Base-by-base conservation (phyloP, 116 monocot genomes). In the Dioscorea cayenensis region DNA sequence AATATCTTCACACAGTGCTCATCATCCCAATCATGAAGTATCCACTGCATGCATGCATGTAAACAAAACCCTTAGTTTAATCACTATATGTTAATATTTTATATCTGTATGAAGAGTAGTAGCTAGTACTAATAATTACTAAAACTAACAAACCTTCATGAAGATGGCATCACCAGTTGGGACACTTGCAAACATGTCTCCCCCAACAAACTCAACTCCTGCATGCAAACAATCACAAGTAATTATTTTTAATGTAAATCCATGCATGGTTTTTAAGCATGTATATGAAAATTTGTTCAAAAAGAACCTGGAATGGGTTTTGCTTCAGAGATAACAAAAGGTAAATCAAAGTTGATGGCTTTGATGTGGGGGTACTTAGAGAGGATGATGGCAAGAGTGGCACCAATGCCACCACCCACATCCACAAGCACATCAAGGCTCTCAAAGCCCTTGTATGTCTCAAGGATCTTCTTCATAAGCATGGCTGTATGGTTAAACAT, bases 1-100 rank as follows among this genome's bases (percentile, higher is more conserved):
- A 77, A n/a, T 52, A 77, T 18, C 22, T 77, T 70, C 12, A 77
- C 0, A 51, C 70, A 70, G 1, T 63, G 43, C 28, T 77, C 70
- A 16, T 77, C 77, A 18, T 64, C 64, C 77, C 77, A 77, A 25
- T 70, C 64, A 55, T 77, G 77, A 49, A 77, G 51, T 35, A 77
- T 70, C 49, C 63, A 77, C 77, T 77, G 64, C 70, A 63, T 25
- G 25, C 28, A 63, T 43, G 1, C 12, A 43, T 43, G 12, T 1
- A 43, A 43, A 10, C 43, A 43, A 3, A 32, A 43, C 11, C 43
- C 43, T 6, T 21, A 59, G 59, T 59, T 59, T 6, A 59, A 19
- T 21, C 3, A 16, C 17, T 59, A 59, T 17, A 59, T 59, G 17
- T 32, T 32, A 32, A 32, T 32, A 1, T 32, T 32, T 32, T 4